A percentile compares a stretch with the other conserved stretches of the same genome.
phyloP scores from a whole-genome alignment of 352 stramenopile genomes.

The Phytophthora sp. region DNA sequence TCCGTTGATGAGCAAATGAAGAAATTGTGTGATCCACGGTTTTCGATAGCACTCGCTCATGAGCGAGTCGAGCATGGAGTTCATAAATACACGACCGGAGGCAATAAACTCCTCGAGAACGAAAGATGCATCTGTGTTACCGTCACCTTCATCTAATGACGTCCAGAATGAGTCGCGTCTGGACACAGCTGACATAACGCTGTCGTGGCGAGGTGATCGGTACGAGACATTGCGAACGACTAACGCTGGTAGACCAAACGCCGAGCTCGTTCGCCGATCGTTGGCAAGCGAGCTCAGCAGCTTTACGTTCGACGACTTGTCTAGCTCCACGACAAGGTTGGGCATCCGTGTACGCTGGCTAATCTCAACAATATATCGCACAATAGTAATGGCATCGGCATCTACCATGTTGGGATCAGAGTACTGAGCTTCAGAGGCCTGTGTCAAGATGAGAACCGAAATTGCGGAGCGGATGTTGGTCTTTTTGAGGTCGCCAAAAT shows the following conservation, averaged over 20 bases:
- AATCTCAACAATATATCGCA: slow-evolving; percentile 86
- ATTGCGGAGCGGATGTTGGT: slow-evolving; percentile 64
- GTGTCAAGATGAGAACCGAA: slow-evolving; percentile 71
- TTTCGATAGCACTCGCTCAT: slow-evolving; percentile 85
- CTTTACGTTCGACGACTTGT: slow-evolving; percentile 79
- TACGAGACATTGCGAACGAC: slow-evolving; percentile 53
- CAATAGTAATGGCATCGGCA: slow-evolving; percentile 79
- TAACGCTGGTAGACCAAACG: slow-evolving; percentile 43
- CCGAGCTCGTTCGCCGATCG: slow-evolving; percentile 45
- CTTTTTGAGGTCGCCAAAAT: slow-evolving; percentile 73
- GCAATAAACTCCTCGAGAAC: slow-evolving; percentile 77
- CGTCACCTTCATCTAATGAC: slow-evolving; percentile 41
- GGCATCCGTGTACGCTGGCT: slow-evolving; percentile 67
- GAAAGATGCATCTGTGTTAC: slow-evolving; percentile 43
- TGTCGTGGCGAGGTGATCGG: slow-evolving; percentile 45
- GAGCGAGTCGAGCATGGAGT: slow-evolving; percentile 72
- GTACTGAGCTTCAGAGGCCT: slow-evolving; percentile 53
- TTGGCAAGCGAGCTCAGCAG: slow-evolving; percentile 77
- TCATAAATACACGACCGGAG: slow-evolving; percentile 77
- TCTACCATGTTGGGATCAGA: slow-evolving; percentile 85
- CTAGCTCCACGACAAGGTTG: slow-evolving; percentile 78
- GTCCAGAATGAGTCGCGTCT: slow-evolving; percentile 55
- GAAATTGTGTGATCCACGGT: slow-evolving; percentile 72
- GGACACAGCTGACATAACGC: background rate
- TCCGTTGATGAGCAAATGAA: slow-evolving; percentile 71